These are phyloP conservation scores for Saposhnikovia divaricata DNA, from an alignment of 129 eudicot species.

Conservation along the genomic window DNA sequence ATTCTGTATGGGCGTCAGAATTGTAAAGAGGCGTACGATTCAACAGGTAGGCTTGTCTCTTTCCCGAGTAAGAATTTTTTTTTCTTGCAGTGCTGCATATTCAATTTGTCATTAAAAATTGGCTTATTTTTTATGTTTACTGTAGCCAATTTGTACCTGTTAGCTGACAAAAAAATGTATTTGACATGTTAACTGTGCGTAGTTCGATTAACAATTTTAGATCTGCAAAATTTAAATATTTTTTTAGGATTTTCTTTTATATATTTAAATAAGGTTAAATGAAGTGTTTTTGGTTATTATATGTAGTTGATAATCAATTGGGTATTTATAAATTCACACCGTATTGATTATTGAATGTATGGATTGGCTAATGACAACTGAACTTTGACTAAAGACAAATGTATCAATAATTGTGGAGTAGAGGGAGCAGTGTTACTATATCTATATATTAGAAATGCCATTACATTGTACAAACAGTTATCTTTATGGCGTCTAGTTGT, in stretches of 20 bases:
- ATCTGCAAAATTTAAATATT: background rate
- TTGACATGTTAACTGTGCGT: background rate
- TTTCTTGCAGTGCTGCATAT: background rate
- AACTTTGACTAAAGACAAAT: background rate
- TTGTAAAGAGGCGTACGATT: slow-evolving; percentile 67
- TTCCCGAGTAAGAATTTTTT: background rate
- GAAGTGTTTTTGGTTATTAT: background rate
- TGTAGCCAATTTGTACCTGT: background rate
- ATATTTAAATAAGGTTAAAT: background rate
- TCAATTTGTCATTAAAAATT: background rate
- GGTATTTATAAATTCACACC: background rate
- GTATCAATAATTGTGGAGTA: background rate
- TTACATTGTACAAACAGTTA: background rate
- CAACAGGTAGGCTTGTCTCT: slow-evolving; percentile 49
- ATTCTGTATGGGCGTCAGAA: slow-evolving; percentile 80
- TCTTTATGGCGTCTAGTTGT: background rate
- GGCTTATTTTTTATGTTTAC: background rate
- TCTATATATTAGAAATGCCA: background rate
- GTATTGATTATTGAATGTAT: background rate
- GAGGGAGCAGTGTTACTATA: background rate
- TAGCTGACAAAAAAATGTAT: background rate
- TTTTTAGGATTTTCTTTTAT: background rate
- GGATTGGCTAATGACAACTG: background rate
- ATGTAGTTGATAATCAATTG: background rate
- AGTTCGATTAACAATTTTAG: background rate